These are phyloP conservation scores for Ceratobasidium sp. DNA, from an alignment of 1,284 basidiomycete species.

Conservation along the genomic window DNA sequence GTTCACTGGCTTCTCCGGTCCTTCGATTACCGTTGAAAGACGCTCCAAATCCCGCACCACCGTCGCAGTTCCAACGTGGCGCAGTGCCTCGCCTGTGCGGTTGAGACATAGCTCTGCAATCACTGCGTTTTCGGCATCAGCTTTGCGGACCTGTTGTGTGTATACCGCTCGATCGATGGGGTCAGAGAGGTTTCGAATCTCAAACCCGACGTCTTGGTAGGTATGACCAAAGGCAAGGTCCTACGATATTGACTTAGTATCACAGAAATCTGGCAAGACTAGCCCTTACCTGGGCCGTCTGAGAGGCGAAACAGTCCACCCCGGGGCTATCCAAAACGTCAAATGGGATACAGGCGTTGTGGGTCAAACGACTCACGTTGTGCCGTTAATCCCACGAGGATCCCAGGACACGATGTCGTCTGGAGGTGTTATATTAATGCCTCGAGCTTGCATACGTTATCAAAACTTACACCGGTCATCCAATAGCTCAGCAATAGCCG, in stretches of 20 bases:
- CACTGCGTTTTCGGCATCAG: conserved; percentile 43
- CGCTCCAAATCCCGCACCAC: conserved; percentile 46
- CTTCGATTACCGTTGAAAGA: conserved; percentile 43
- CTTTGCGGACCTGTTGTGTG: conserved; percentile 40
- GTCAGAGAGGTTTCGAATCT: conserved; percentile 44
- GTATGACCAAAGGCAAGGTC: conserved; percentile 45
- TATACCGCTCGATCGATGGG: conserved; percentile 42
- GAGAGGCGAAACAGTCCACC: conserved; percentile 44
- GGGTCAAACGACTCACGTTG: conserved; percentile 42
- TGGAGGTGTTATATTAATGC: neutral
- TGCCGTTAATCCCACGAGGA: conserved; percentile 45
- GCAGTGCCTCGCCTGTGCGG: conserved; percentile 43
- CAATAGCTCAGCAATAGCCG: conserved; percentile 43
- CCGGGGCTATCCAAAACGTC: conserved; percentile 41
- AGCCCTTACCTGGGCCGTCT: conserved; percentile 43
- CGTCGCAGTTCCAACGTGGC: conserved; percentile 45
- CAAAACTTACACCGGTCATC: conserved; percentile 43
- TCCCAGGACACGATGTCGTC: conserved; percentile 45
- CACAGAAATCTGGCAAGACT: neutral
- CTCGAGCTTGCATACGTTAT: conserved; percentile 38
- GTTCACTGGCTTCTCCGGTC: conserved; percentile 42
- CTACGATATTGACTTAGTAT: neutral
- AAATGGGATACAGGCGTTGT: no score
- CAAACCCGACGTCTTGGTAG: conserved; percentile 41
- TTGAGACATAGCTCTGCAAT: conserved; percentile 44